These are phyloP conservation scores for Carex cristatella DNA, from an alignment of 176 grass and related monocot genomes.

Conservation along the genomic window DNA sequence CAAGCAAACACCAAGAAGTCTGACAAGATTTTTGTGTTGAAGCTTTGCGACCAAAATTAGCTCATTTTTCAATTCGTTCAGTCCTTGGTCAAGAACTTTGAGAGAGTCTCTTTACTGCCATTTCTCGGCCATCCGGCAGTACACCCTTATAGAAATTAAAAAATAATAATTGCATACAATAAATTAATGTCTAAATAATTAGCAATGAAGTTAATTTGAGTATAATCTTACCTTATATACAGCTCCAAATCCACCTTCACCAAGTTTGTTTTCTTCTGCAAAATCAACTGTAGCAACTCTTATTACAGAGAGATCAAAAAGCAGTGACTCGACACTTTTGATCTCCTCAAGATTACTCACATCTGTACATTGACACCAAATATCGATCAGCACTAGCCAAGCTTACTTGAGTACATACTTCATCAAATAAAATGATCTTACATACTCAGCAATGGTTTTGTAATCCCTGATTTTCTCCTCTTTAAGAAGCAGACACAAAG, in stretches of 20 bases:
- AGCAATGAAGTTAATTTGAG: background rate
- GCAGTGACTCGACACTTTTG: conserved; percentile 27
- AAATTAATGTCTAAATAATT: background rate
- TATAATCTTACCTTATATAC: conserved; percentile 43
- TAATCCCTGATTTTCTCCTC: background rate
- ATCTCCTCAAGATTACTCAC: conserved; percentile 7
- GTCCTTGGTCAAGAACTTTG: background rate
- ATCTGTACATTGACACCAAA: conserved; percentile 15
- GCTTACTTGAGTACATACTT: background rate
- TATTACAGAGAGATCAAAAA: conserved; percentile 35
- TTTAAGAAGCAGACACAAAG: background rate
- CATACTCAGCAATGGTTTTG: conserved; percentile 6
- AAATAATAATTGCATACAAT: background rate
- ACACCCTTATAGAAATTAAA: conserved; percentile 2
- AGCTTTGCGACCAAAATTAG: conserved; percentile 27
- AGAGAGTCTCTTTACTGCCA: conserved; percentile 23
- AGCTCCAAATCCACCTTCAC: conserved; percentile 57
- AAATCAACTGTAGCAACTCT: conserved; percentile 47
- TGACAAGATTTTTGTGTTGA: conserved; percentile 29
- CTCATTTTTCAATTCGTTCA: conserved; percentile 27
- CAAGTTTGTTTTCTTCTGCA: conserved; percentile 44
- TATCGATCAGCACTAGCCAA: background rate
- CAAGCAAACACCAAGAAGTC: conserved; percentile 30
- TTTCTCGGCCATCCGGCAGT: conserved; percentile 17
- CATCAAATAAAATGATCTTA: background rate